phyloP scores from a whole-genome alignment of 2,329 filamentous ascomycete genomes.

The Neurospora sp. region DNA sequence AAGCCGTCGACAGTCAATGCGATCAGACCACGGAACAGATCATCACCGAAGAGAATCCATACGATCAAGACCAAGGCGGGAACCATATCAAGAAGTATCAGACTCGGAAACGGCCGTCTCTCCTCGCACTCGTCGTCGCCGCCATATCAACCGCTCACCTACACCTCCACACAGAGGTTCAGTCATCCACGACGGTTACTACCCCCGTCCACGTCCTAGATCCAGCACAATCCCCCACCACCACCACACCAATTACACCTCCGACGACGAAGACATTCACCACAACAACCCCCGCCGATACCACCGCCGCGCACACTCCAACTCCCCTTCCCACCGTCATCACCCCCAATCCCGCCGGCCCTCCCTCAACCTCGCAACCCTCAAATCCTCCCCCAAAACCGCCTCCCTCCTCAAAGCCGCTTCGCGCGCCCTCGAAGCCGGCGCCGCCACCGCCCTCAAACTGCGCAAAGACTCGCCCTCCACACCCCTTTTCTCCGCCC shows the following conservation, averaged over 20 bases:
- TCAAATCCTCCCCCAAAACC: conserved; percentile 1
- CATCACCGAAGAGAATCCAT: not conserved
- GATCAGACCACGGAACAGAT: not conserved
- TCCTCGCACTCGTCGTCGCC: not conserved
- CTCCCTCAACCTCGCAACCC: not conserved
- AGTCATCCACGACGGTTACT: not conserved
- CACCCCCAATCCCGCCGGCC: conserved; percentile 1
- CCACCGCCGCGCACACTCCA: not conserved
- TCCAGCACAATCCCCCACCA: not conserved
- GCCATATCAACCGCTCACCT: not conserved
- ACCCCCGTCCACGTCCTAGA: not conserved
- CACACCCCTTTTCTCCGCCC: conserved; percentile 16
- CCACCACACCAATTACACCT: not conserved
- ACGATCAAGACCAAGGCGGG: not conserved
- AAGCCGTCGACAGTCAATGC: not conserved
- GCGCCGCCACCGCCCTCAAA: conserved; percentile 17
- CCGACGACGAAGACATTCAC: not conserved
- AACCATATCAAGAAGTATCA: not conserved
- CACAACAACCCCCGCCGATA: not conserved
- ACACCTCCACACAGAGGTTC: not conserved
- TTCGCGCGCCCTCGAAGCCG: conserved; percentile 14
- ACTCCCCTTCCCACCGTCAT: not conserved
- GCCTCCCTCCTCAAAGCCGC: conserved; percentile 9
- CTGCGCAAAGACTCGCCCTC: conserved; percentile 14
- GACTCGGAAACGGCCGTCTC: not conserved